phyloP scores from a whole-genome alignment of 306 rosid species.

The Cercis canadensis region DNA sequence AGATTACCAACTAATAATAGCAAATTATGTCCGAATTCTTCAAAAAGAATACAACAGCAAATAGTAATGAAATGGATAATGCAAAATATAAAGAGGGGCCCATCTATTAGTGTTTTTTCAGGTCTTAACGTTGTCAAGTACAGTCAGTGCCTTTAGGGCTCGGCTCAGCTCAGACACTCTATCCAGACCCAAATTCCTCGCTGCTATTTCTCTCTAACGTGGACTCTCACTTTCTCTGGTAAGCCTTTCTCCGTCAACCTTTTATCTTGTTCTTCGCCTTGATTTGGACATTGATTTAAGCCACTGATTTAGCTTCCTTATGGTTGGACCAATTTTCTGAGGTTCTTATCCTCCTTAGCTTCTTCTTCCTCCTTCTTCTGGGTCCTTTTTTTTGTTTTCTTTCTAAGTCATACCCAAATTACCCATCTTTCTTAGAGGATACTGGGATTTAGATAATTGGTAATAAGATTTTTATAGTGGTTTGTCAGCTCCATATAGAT shows the following conservation, averaged over 20 bases:
- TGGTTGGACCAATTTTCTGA: neutral
- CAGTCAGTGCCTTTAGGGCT: constrained; percentile 21
- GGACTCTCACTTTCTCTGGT: constrained; percentile 24
- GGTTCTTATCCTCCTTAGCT: neutral
- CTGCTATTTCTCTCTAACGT: no score
- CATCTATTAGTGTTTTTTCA: constrained; percentile 28
- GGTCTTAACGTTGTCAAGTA: constrained; percentile 37
- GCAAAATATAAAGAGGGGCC: constrained; percentile 35
- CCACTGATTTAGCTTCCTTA: neutral
- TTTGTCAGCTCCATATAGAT: neutral
- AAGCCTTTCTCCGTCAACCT: neutral
- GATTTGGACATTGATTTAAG: neutral
- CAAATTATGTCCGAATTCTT: no score
- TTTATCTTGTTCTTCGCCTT: neutral
- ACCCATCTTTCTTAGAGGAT: neutral
- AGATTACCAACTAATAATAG: no score
- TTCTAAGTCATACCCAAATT: neutral
- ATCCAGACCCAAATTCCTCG: constrained; percentile 2
- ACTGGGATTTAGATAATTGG: neutral
- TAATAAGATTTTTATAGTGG: neutral
- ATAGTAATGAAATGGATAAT: constrained; percentile 34
- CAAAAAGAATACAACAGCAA: no score
- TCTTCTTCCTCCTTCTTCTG: no score
- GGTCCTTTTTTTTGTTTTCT: neutral
- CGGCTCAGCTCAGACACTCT: neutral